Conservation (phyloP, 1,284 basidiomycete genomes). For the Tilletia caries region DNA sequence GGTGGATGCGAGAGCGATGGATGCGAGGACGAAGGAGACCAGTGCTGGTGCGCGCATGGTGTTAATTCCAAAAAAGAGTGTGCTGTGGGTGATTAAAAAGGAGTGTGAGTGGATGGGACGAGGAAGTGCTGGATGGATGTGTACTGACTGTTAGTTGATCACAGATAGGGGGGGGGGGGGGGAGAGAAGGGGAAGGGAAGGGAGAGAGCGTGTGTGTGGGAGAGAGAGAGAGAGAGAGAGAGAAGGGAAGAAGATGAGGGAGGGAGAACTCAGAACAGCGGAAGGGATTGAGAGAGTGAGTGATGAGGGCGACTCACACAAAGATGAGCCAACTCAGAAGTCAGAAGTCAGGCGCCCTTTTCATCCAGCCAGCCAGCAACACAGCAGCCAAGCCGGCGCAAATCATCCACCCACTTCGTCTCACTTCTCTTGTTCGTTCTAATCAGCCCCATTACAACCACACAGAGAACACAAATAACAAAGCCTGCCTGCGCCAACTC, state of each 20-base stretch:
- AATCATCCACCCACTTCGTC: too few species aligned
- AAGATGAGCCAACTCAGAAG: neutral
- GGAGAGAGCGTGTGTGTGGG: neutral
- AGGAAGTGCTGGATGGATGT: too few species aligned
- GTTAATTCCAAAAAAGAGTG: neutral
- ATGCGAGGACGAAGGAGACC: slow-evolving; percentile 6
- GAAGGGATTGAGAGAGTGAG: neutral
- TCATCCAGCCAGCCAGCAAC: too few species aligned
- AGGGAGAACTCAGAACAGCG: too few species aligned
- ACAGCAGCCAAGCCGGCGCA: too few species aligned
- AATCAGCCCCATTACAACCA: too few species aligned
- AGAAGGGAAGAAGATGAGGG: too few species aligned
- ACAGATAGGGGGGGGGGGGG: neutral
- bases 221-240: neutral
- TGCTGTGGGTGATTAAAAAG: neutral
- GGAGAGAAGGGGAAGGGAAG: neutral
- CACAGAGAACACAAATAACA: too few species aligned
- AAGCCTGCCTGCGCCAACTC: too few species aligned
- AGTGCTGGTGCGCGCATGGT: neutral
- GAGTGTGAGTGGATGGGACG: slow-evolving; percentile 4
- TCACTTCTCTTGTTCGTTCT: too few species aligned
- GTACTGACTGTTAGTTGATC: too few species aligned
- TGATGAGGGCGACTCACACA: neutral
- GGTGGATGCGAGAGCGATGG: slow-evolving; percentile 5
- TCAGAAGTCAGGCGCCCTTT: too few species aligned